phyloP scores from a whole-genome alignment of 805 yeast genomes.

The Candida krabiensis region DNA sequence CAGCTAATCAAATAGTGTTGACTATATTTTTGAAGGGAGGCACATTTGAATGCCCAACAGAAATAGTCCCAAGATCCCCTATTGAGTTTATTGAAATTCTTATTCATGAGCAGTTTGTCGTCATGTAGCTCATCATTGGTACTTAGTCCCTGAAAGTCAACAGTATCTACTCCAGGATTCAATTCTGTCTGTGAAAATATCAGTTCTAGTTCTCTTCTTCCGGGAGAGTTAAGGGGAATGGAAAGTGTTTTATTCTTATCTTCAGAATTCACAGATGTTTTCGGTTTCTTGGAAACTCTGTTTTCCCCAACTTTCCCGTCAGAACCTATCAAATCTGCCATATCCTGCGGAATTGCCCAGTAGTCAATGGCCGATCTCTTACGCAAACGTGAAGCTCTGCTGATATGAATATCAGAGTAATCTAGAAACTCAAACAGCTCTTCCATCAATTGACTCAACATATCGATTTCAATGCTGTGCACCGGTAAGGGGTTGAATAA shows the following conservation, averaged over 20 bases:
- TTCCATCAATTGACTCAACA: constrained; percentile 20
- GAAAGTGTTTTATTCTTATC: no score
- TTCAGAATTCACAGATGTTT: no score
- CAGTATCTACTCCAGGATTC: constrained; percentile 5
- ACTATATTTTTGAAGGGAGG: constrained; percentile 13
- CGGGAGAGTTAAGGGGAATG: constrained; percentile 6
- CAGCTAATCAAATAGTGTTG: constrained; percentile 14
- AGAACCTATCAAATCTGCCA: background rate
- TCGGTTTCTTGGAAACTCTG: no score
- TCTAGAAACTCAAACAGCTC: constrained; percentile 9
- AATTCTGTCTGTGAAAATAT: constrained; percentile 2
- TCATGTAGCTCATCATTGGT: constrained; percentile 16
- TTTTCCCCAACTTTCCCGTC: no score
- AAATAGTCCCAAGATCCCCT: constrained; percentile 28
- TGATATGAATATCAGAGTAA: background rate
- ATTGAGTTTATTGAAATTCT: constrained; percentile 24
- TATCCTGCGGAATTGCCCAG: background rate
- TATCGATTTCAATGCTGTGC: constrained; percentile 3
- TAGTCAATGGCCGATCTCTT: constrained; percentile 6
- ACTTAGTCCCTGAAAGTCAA: constrained; percentile 4
- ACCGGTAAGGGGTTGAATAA: constrained; percentile 27
- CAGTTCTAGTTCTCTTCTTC: constrained; percentile 5
- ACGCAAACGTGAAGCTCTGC: constrained; percentile 11
- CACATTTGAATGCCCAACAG: constrained; percentile 32
- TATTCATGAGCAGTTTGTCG: constrained; percentile 22